Evolutionary conservation across 371 early-diverging fungal species (phyloP).

Genomic region (Haplosporangium sp.): DNA sequence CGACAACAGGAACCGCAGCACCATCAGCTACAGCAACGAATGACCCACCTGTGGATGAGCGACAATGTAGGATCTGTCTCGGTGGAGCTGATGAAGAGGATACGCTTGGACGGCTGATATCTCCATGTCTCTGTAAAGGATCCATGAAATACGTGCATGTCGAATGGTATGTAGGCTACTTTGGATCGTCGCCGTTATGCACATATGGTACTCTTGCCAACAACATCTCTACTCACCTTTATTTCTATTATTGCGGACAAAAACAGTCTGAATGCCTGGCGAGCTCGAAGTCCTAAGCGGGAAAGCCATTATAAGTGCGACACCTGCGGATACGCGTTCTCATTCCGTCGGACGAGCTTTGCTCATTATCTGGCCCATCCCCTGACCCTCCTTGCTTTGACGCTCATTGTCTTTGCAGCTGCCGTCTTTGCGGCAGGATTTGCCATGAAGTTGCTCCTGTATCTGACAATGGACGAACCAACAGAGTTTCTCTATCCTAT

Average conservation of each 20-base stretch:
- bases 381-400: constrained; percentile 37
- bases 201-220: too few relatives aligned
- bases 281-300: constrained; percentile 38
- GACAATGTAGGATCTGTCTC: constrained; percentile 59
- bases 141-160: constrained; percentile 57
- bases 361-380: constrained; percentile 52
- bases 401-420: constrained; percentile 31
- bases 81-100: constrained; percentile 55
- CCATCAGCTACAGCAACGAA: constrained; percentile 10
- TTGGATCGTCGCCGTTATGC: neutral
- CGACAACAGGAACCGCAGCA: neutral
- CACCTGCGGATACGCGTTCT: constrained; percentile 48
- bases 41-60: constrained; percentile 44
- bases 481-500: constrained; percentile 46
- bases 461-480: constrained; percentile 42
- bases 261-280: constrained; percentile 43
- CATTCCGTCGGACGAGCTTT: constrained; percentile 53
- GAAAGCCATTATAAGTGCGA: constrained; percentile 55
- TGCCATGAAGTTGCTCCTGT: constrained; percentile 48
- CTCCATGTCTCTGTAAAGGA: constrained; percentile 61
- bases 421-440: constrained; percentile 50
- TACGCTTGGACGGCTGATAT: constrained; percentile 54
- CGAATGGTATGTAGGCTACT: constrained; percentile 27
- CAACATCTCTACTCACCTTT: neutral
- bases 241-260: neutral